Evolutionary conservation across 257 asterid genomes (phyloP).

Genomic region (Solanum lignicaule): DNA sequence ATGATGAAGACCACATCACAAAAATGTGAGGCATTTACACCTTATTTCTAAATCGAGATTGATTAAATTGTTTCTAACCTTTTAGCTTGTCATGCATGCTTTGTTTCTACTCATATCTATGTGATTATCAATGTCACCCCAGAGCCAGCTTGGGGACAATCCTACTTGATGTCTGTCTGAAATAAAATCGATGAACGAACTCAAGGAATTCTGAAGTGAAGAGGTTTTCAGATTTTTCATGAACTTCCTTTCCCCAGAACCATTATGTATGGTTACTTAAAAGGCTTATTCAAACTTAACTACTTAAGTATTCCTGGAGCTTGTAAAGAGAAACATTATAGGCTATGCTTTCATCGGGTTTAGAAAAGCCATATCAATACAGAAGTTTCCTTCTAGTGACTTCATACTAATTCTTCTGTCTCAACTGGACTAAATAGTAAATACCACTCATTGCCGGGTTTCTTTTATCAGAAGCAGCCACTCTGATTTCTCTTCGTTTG

Average conservation of each 20-base stretch:
- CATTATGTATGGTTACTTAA: background rate
- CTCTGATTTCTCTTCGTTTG: background rate
- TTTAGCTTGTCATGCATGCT: background rate
- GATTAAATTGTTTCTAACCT: background rate
- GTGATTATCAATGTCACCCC: background rate
- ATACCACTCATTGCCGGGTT: background rate
- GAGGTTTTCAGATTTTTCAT: background rate
- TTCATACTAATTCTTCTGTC: background rate
- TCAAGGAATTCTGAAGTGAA: background rate
- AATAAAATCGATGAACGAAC: background rate
- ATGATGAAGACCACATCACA: conserved; percentile 56
- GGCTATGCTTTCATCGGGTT: background rate
- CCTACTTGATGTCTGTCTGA: background rate
- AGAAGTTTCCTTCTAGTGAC: background rate
- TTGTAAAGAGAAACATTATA: background rate
- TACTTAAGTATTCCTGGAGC: background rate
- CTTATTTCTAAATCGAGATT: background rate
- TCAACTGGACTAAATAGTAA: background rate
- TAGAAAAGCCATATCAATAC: background rate
- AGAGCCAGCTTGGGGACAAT: background rate
- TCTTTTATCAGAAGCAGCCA: background rate
- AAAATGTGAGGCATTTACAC: conserved; percentile 32
- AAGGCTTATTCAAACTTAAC: background rate
- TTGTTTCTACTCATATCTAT: background rate
- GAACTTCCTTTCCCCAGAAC: background rate